Percentiles rank a stretch among this genome's conserved stretches.
phyloP scores from a whole-genome alignment of 495 filamentous ascomycete species.

The Daldinia bambusicola region DNA sequence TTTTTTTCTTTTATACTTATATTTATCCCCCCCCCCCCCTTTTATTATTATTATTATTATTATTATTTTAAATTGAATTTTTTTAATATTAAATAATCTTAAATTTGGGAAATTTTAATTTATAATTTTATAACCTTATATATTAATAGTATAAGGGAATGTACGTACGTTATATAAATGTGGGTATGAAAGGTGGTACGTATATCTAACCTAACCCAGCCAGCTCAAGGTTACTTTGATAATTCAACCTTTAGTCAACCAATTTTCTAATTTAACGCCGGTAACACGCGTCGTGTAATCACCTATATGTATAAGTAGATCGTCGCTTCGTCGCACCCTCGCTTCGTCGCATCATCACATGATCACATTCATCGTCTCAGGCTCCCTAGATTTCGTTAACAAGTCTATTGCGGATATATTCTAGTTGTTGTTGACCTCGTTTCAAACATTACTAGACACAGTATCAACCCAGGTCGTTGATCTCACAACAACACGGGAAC shows the following conservation, averaged over 20 bases:
- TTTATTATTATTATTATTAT: too few relatives aligned
- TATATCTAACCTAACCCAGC: not conserved
- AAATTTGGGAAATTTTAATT: too few relatives aligned
- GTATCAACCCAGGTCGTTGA: not conserved
- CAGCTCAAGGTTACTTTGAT: not conserved
- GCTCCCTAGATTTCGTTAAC: not conserved
- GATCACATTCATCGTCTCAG: too few relatives aligned
- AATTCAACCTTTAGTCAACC: too few relatives aligned
- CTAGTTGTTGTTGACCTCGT: not conserved
- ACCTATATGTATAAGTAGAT: not conserved
- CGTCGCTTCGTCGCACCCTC: not conserved
- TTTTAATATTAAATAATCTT: too few relatives aligned
- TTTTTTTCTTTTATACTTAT: too few relatives aligned
- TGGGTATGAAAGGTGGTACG: not conserved
- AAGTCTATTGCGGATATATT: not conserved
- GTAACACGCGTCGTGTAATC: not conserved
- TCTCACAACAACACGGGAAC: not conserved
- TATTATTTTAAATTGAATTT: too few relatives aligned
- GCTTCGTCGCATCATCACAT: too few relatives aligned
- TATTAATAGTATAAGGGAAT: too few relatives aligned
- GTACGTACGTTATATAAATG: not conserved
- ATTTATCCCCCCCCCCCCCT: too few relatives aligned
- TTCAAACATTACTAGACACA: not conserved
- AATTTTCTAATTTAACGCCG: too few relatives aligned
- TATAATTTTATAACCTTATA: too few relatives aligned